Evolutionary conservation across 805 yeast genomes (phyloP), one percentile per base, ranked within the genome.

Genomic region (Geotrichum ghanense): DNA sequence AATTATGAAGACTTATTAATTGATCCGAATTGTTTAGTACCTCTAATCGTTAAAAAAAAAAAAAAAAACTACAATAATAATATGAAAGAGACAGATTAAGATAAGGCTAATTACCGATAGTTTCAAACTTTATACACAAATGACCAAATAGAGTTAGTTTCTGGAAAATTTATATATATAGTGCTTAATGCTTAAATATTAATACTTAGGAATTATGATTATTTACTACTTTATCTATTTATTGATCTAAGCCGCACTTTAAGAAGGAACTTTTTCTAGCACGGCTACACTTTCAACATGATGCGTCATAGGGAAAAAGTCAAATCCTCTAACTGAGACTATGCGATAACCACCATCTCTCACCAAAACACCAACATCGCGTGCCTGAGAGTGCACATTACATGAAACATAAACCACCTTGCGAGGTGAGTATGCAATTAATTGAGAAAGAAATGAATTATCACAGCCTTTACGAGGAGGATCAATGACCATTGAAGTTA

Each of bases 391-490:
- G 67, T 90, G 97, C 43, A 92, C 98, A 60, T 92, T 92, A 71
- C 98, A 92, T 51, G 95, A 86, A 48, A 92, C 84, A 66, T 92
- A 92, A n/a, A 92, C 94, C 46, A 92, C 78, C 56, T 80, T 79
- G 14, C 83, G 83, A 2, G 98, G 97, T 51, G 75, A 71, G 65
- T 84, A 92, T 19, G 72, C 85, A 19, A 92, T 75, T 48, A 92
- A 70, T 67, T 92, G 98, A 53, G 81, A 78, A 64, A 92, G 70
- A 60, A 92, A 92, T 7, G 78, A 78, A 45, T 79, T 83, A 63
- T 89, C 97, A 64, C 97, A 90, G 1, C 98, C 98, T 64, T 90
- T 92, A 63, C 98, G 79, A 40, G 97, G 95, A 3, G 98, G 98
- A 64, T 92, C 98, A 57, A 92, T 75, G 49, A 92, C 88, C 31